Base-by-base conservation (phyloP, 2,329 filamentous ascomycete genomes). In the Peltaster fructicola region DNA sequence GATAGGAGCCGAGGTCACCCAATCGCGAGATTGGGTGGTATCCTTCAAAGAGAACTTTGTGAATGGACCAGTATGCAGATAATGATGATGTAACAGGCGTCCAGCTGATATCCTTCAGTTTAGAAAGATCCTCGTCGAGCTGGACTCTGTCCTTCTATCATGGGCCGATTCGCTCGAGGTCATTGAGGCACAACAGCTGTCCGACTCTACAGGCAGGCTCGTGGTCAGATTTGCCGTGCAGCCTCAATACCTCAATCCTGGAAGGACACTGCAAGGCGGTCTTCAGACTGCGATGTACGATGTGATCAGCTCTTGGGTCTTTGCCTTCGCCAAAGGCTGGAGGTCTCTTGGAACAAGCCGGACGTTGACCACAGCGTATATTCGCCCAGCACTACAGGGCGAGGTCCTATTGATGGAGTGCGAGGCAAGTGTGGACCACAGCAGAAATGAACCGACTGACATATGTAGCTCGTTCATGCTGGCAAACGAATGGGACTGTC, bases 251-350 rank as follows among this genome's bases (percentile, higher is more conserved):
- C 20, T 38, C 4, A 44, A 42, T 29, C 37, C 36, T 4, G 33
- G 30, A 4, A 30, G 34, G 2, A 32, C 21, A 1, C 30, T 44
- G 3, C 36, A 40, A n/a, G 40, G 41, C 15, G 39, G 38, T 4
- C 35, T 32, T 1, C 30, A 35, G 10, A 30, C 35, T 2, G 30
- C 36, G 2, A 35, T 39, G 14, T 36, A 38, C 25, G 41, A 44
- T 19, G 31, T 36, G 3, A 30, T 24, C n/a, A 38, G 35, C 10
- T 33, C 26, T 4, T 37, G 33, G 33, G 27, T 28, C 2, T 23
- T 41, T 17, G 35, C 33, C 1, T 42, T 39, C n/a, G n/a, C n/a
- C n/a, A n/a, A n/a, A n/a, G n/a, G n/a, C n/a, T 43, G 38, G 40
- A 23, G 23, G n/a, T 34, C 25, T 3, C 30, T 32, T 14, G 39